Evolutionary conservation across 176 grass and related monocot genomes (phyloP), one percentile per base, ranked within the genome.

Genomic region (Otatea glauca): DNA sequence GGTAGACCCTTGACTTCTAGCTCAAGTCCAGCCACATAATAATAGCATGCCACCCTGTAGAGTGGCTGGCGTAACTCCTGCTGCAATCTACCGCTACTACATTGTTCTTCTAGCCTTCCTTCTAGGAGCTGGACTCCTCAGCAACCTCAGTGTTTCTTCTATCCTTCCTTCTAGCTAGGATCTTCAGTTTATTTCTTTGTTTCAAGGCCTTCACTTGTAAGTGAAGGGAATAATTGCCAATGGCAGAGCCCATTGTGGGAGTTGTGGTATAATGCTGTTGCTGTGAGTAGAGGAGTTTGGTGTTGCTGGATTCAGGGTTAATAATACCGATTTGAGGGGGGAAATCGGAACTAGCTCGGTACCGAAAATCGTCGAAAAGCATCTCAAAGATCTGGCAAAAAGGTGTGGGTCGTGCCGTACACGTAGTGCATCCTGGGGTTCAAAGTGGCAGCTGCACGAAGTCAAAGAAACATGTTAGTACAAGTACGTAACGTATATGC

Each of bases 141-240:
- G 24, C 37, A 34, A 16, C 5, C 55, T 37, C 5, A 73, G 32
- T 27, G 50, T 14, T 32, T 64, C 61, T 64, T 64, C 25, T 29
- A 64, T 5, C 5, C 5, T 64, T 64, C 61, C 5, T 64, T 32
- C 25, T 1, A 38, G 16, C 25, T 1, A 38, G 7, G 3, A 81
- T 71, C 47, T 85, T 77, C 62, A 69, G 21, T 59, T 58, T 24
- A 27, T 79, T 42, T 73, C 13, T 34, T 84, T 70, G 54, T 15
- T 21, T 54, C 20, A 42, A 47, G 45, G 17, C 38, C 87, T 74
- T 88, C 47, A 44, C 27, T 84, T 84, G 48, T 63, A 84, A 72
- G 75, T 13, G 44, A 84, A 83, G 58, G 56, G 45, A 83, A 51
- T 18, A 53, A 15, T 61, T 63, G 55, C 18, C 10, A 72, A 44